phyloP scores from a whole-genome alignment of 2,329 filamentous ascomycete genomes.

The Penicillium sp. region DNA sequence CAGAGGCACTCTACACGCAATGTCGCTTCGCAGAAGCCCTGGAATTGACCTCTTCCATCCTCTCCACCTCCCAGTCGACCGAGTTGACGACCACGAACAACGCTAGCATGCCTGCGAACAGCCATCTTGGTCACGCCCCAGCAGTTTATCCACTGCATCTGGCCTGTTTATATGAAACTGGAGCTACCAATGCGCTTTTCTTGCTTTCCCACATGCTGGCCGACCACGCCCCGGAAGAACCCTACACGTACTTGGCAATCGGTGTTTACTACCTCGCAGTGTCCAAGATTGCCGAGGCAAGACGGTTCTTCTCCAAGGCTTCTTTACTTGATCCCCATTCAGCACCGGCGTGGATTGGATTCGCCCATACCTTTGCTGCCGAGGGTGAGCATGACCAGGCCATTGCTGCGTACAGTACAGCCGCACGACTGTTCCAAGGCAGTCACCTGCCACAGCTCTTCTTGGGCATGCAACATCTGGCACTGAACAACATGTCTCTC shows the following conservation, averaged over 20 bases:
- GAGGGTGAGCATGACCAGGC: constrained; percentile 98
- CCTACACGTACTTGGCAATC: constrained; percentile 90
- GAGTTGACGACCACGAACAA: constrained; percentile 49
- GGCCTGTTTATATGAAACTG: constrained; percentile 84
- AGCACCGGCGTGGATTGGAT: constrained; percentile 96
- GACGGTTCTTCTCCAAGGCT: constrained; percentile 94
- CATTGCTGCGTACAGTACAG: constrained; percentile 95
- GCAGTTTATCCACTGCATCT: constrained; percentile 83
- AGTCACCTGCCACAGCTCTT: constrained; percentile 95
- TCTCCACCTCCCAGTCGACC: constrained; percentile 83
- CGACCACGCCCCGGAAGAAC: constrained; percentile 85
- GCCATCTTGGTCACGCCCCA: constrained; percentile 45
- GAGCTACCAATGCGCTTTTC: constrained; percentile 83
- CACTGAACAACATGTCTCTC: constrained; percentile 88
- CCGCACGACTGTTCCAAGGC: constrained; percentile 90
- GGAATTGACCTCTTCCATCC: constrained; percentile 75
- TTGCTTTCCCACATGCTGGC: constrained; percentile 89
- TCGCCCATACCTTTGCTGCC: constrained; percentile 95
- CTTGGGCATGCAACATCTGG: constrained; percentile 96
- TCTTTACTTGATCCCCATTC: constrained; percentile 98
- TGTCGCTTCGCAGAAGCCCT: constrained; percentile 89
- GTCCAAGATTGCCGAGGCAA: constrained; percentile 84
- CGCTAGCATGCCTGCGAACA: constrained; percentile 32
- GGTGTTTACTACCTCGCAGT: constrained; percentile 93
- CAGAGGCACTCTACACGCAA: constrained; percentile 89